Evolutionary conservation across 2,329 filamentous ascomycete species (phyloP).

Genomic region (Talaromyces sp.): DNA sequence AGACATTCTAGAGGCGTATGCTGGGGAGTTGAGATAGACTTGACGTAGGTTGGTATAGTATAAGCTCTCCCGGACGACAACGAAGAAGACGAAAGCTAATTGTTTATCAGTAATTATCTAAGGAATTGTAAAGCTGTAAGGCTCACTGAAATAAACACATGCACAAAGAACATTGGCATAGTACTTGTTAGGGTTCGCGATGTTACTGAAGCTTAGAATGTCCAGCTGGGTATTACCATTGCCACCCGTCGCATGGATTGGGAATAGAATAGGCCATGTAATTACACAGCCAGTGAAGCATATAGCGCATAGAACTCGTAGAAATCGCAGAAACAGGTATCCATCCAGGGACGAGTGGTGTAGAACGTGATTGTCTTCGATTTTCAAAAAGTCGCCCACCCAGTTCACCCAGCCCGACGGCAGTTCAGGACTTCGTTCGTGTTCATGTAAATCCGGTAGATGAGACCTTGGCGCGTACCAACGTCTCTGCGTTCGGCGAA

Average conservation of each 20-base stretch:
- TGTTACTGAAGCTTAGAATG: constrained; percentile 77
- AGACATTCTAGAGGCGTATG: constrained; percentile 81
- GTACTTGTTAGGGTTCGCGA: constrained; percentile 64
- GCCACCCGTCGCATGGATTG: constrained; percentile 82
- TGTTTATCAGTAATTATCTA: constrained; percentile 10
- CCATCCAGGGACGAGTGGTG: constrained; percentile 89
- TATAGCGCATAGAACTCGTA: constrained; percentile 76
- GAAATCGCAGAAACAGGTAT: constrained; percentile 86
- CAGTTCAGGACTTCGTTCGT: constrained; percentile 53
- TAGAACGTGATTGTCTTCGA: constrained; percentile 76
- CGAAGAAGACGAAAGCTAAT: constrained; percentile 76
- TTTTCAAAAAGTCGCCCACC: constrained; percentile 55
- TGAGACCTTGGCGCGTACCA: constrained; percentile 51
- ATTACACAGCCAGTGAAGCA: constrained; percentile 80
- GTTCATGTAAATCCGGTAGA: constrained; percentile 44
- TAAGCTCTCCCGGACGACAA: constrained; percentile 82
- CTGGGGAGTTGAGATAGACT: constrained; percentile 83
- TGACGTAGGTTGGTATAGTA: constrained; percentile 90
- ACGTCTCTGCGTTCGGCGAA: constrained; percentile 48
- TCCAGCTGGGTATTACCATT: constrained; percentile 70
- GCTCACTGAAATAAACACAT: constrained; percentile 73
- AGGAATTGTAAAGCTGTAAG: neutral
- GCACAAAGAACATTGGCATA: constrained; percentile 78
- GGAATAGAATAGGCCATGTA: constrained; percentile 86
- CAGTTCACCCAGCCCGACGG: constrained; percentile 56